Conservation (phyloP, 2,329 filamentous ascomycete species). For the Tolypocladium nubicola region DNA sequence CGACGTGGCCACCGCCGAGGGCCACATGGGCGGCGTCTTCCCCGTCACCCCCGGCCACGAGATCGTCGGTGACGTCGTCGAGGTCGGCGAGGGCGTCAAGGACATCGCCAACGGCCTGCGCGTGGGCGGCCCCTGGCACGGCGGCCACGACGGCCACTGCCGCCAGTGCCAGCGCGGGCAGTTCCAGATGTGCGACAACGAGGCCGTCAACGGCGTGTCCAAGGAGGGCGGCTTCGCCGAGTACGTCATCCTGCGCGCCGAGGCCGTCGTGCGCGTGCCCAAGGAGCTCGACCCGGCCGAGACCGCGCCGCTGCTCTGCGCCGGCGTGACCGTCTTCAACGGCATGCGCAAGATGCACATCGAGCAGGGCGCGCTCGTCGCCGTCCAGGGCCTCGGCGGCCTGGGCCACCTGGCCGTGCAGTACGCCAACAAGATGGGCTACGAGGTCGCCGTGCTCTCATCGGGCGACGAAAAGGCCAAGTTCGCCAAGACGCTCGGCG, state of each 20-base stretch:
- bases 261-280: constrained; percentile 49
- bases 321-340: constrained; percentile 55
- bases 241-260: constrained; percentile 48
- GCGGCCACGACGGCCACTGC: constrained; percentile 51
- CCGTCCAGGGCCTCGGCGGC: constrained; percentile 61
- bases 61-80: constrained; percentile 53
- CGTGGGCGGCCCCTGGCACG: constrained; percentile 40
- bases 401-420: constrained; percentile 70
- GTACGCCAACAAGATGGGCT: constrained; percentile 68
- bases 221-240: constrained; percentile 59
- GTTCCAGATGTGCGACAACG: constrained; percentile 60
- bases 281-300: constrained; percentile 38
- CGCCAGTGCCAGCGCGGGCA: constrained; percentile 49
- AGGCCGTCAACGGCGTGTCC: constrained; percentile 52
- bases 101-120: constrained; percentile 51
- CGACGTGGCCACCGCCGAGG: constrained; percentile 38
- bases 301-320: constrained; percentile 51
- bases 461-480: constrained; percentile 55
- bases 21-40: constrained; percentile 42
- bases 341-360: constrained; percentile 42
- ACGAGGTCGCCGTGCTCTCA: constrained; percentile 58
- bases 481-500: constrained; percentile 44
- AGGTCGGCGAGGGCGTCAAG: constrained; percentile 43
- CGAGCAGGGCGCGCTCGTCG: constrained; percentile 41
- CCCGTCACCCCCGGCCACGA: constrained; percentile 62